These are phyloP conservation scores for Chlamydomonas asymmetrica DNA, from an alignment of 139 green algal genomes.

Conservation along the genomic window DNA sequence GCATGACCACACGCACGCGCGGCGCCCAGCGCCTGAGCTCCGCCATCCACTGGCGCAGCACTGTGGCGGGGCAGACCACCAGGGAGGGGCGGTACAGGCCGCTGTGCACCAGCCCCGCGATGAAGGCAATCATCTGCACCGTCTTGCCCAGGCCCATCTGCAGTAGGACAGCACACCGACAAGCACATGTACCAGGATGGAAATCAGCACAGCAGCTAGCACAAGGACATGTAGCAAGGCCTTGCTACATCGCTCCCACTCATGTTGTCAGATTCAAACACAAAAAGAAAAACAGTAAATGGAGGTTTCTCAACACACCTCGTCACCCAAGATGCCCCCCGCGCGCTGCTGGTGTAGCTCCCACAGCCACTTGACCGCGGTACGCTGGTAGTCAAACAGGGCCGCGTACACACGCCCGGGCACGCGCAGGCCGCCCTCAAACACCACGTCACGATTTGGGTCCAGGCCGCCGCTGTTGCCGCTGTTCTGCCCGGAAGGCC, in stretches of 20 bases:
- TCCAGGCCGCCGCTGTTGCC: not conserved
- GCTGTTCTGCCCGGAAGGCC: too few relatives aligned
- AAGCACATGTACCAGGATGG: too few relatives aligned
- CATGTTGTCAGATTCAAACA: too few relatives aligned
- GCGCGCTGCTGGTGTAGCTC: conserved; percentile 92
- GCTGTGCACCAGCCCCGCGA: conserved; percentile 77
- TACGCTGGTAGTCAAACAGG: conserved; percentile 94
- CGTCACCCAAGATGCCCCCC: conserved; percentile 94
- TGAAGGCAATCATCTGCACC: conserved; percentile 78
- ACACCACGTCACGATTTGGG: conserved; percentile 50
- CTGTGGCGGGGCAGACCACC: conserved; percentile 90
- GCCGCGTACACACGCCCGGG: conserved; percentile 52
- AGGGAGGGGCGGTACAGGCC: conserved; percentile 79
- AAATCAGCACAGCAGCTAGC: not conserved
- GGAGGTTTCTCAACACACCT: too few relatives aligned
- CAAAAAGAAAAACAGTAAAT: too few relatives aligned
- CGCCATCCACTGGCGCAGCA: conserved; percentile 93
- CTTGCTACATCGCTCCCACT: conserved; percentile 72
- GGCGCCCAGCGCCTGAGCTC: conserved; percentile 87
- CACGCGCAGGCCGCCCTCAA: conserved; percentile 70
- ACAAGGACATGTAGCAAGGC: conserved; percentile 67
- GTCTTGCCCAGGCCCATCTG: conserved; percentile 87
- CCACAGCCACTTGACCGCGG: conserved; percentile 96
- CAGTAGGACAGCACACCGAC: too few relatives aligned
- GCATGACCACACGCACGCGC: conserved; percentile 69